Base-by-base conservation (phyloP, 164 flowering plant genomes). In the Vitis cinerea region DNA sequence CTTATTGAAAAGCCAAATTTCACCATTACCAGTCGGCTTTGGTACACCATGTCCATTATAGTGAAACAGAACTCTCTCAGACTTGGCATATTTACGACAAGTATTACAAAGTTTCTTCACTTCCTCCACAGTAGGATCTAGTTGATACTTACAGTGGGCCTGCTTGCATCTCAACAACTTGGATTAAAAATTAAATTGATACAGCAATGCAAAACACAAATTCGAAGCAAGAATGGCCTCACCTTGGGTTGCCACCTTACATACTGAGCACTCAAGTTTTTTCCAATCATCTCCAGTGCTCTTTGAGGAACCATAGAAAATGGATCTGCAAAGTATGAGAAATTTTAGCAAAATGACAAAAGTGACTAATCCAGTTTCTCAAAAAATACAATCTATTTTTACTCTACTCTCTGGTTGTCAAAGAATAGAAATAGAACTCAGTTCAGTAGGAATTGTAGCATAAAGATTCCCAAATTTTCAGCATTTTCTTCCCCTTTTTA, bases 31-130 rank as follows among this genome's bases (percentile, higher is more conserved):
- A 55, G 97, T 91, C 54, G 99, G 99, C 79, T 93, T 96, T 58
- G 98, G 98, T 56, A 93, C 98, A 75, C 99, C 97, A 83, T 96
- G 98, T 15, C 99, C 99, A 81, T 96, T 96, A 74, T 96, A 96
- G 68, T 96, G 99, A 79, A 89, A 96, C 27, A 96, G 79, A 59
- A 96, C 97, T 77, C 99, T 87, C 87, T 96, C 98, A 16, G 95
- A 65, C 82, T 90, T 93, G 6, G 98, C 98, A 84, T 82, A 77
- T 78, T 79, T 91, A 30, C 97, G 98, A 75, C 97, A 93, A 10
- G 91, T 79, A 63, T 71, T 85, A 77, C 97, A 96, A 55, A 96
- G 97, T 75, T 93, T 96, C 89, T 85, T 93, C 49, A 96, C 93
- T 80, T 90, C 97, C 16, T 96, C 99, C 29, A 90, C 87, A 12